Conservation (phyloP, 495 filamentous ascomycete species). For the Cladorrhinum samala region DNA sequence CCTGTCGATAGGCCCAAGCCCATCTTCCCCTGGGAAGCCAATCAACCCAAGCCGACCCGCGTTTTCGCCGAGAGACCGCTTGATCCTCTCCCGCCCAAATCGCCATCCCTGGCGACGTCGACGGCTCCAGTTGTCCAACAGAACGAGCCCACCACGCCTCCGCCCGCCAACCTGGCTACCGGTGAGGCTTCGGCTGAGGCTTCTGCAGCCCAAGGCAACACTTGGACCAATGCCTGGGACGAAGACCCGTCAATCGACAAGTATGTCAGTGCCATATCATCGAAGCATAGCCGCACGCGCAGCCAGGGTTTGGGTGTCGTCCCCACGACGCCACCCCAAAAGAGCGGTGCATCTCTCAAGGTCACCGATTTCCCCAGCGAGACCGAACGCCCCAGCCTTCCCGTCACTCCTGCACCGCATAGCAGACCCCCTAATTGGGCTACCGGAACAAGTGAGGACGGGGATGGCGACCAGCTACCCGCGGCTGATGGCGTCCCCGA, state of each 20-base stretch:
- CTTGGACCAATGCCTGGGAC: slow-evolving; percentile 78
- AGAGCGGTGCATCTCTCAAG: slow-evolving; percentile 46
- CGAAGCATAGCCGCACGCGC: slow-evolving; percentile 55
- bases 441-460: slow-evolving; percentile 43
- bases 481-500: slow-evolving; percentile 72
- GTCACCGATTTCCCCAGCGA: slow-evolving; percentile 84
- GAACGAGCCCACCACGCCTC: slow-evolving; percentile 23
- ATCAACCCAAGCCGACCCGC: slow-evolving; percentile 59
- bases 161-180: slow-evolving; percentile 21
- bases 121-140: too few relatives aligned
- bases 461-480: slow-evolving; percentile 56
- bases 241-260: slow-evolving; percentile 73
- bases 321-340: slow-evolving; percentile 19
- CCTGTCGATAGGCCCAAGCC: slow-evolving; percentile 51
- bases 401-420: slow-evolving; percentile 80
- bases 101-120: slow-evolving; percentile 11
- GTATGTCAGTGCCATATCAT: slow-evolving; percentile 62
- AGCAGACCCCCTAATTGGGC: slow-evolving; percentile 37
- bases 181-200: slow-evolving; percentile 39
- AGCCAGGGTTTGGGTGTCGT: slow-evolving; percentile 49
- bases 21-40: slow-evolving; percentile 82
- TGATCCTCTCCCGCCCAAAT: neutral
- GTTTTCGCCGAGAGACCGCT: slow-evolving; percentile 58
- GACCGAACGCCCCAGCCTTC: slow-evolving; percentile 78
- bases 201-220: slow-evolving; percentile 54